phyloP scores from a whole-genome alignment of 1,284 basidiomycete genomes.

The Leucoagaricus sp. region DNA sequence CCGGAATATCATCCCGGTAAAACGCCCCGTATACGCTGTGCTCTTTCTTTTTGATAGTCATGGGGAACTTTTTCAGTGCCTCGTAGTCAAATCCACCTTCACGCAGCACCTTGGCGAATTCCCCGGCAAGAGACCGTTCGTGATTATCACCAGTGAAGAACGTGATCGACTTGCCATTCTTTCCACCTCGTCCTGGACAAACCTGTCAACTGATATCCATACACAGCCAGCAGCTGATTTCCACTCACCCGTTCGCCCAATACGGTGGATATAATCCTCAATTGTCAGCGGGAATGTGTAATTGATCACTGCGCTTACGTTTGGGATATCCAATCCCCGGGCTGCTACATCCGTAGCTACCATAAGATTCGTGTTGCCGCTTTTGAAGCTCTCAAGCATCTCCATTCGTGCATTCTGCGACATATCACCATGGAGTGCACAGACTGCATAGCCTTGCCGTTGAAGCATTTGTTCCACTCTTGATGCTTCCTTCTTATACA shows the following conservation, averaged over 20 bases:
- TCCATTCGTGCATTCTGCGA: constrained; percentile 86
- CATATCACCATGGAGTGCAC: constrained; percentile 92
- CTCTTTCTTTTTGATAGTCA: constrained; percentile 96
- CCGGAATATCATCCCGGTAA: constrained; percentile 78
- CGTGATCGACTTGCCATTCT: constrained; percentile 90
- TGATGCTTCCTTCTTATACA: constrained; percentile 98
- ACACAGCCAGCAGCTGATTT: too few relatives aligned
- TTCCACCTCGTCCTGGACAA: constrained; percentile 81
- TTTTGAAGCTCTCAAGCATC: constrained; percentile 89
- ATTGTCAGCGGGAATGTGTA: constrained; percentile 98
- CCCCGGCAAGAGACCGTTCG: constrained; percentile 88
- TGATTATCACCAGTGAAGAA: constrained; percentile 94
- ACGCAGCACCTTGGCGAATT: constrained; percentile 88
- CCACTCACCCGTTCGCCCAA: constrained; percentile 83
- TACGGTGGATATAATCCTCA: constrained; percentile 97
- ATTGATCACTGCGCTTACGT: constrained; percentile 91
- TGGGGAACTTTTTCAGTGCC: constrained; percentile 87
- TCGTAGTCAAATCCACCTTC: constrained; percentile 86
- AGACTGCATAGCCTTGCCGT: constrained; percentile 83
- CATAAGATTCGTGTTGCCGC: constrained; percentile 79
- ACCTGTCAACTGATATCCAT: constrained; percentile 13
- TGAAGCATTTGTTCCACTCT: constrained; percentile 84
- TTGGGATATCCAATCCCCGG: constrained; percentile 95
- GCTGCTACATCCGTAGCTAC: constrained; percentile 99
- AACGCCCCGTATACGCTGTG: constrained; percentile 85